Evolutionary conservation across 495 filamentous ascomycete genomes (phyloP).

Genomic region (Chlorociboria aeruginascens): DNA sequence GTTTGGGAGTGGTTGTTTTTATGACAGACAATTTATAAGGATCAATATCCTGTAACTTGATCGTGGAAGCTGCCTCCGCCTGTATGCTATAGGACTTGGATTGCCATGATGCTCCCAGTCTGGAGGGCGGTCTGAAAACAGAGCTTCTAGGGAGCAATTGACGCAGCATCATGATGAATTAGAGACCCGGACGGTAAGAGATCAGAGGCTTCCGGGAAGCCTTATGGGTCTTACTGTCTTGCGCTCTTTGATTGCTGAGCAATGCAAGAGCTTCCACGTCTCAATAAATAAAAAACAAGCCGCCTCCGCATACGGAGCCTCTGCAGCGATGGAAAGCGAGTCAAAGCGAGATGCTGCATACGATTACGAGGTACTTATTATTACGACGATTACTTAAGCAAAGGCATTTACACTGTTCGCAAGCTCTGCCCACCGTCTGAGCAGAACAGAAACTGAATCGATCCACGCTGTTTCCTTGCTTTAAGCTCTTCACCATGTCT

Average conservation of each 20-base stretch:
- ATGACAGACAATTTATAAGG: slow-evolving; percentile 61
- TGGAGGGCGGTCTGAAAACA: slow-evolving; percentile 11
- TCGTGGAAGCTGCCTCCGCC: slow-evolving; percentile 36
- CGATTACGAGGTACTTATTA: too few relatives aligned
- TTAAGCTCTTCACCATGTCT: too few relatives aligned
- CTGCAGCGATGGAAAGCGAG: too few relatives aligned
- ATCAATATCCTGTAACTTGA: slow-evolving; percentile 46
- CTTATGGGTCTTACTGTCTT: not conserved
- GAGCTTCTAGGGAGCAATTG: slow-evolving; percentile 16
- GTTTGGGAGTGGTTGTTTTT: slow-evolving; percentile 64
- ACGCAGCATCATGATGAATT: slow-evolving; percentile 18
- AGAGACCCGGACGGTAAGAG: not conserved
- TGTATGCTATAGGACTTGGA: slow-evolving; percentile 47
- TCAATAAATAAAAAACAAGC: too few relatives aligned
- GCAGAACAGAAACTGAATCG: too few relatives aligned
- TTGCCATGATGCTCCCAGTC: slow-evolving; percentile 19
- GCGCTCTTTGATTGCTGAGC: not conserved
- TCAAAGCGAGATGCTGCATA: too few relatives aligned
- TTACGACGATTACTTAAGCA: too few relatives aligned
- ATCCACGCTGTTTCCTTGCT: too few relatives aligned
- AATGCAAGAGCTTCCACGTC: not conserved
- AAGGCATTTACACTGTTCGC: too few relatives aligned
- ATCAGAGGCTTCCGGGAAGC: not conserved
- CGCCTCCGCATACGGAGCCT: too few relatives aligned
- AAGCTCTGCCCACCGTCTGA: too few relatives aligned